These are phyloP conservation scores for Backusella sp. DNA, from an alignment of 192 early-diverging fungal genomes.

Conservation along the genomic window DNA sequence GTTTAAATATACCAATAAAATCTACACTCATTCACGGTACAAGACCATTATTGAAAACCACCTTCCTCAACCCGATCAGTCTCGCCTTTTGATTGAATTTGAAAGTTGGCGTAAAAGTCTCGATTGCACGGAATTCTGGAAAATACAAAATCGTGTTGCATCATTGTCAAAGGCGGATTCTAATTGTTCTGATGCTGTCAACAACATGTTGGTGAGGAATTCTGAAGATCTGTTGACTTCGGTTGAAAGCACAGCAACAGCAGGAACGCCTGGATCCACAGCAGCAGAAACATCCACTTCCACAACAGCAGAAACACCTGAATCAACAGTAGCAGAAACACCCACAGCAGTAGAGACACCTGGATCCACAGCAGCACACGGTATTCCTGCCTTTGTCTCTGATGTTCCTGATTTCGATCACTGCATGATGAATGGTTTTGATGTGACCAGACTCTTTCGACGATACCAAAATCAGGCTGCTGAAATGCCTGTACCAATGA, in stretches of 20 bases:
- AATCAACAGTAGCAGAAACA: background rate
- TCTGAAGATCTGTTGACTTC: background rate
- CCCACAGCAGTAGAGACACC: background rate
- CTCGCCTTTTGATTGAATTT: too few relatives aligned
- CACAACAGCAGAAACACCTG: background rate
- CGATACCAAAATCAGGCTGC: background rate
- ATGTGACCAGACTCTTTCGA: slow-evolving; percentile 2
- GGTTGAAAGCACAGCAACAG: background rate
- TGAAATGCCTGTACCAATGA: background rate
- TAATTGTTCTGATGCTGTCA: background rate
- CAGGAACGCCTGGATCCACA: background rate
- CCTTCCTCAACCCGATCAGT: too few relatives aligned
- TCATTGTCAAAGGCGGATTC: background rate
- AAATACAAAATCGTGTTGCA: background rate
- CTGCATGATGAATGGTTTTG: background rate
- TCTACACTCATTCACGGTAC: background rate
- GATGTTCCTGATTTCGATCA: slow-evolving; percentile 5
- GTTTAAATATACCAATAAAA: too few relatives aligned
- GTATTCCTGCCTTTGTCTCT: background rate
- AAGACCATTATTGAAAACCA: background rate
- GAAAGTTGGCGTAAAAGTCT: too few relatives aligned
- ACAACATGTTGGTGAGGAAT: background rate
- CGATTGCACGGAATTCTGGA: background rate
- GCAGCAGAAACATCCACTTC: background rate
- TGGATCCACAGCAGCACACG: background rate